These are phyloP conservation scores for Yamadazyma kanchanaburiensis DNA, from an alignment of 1,139 yeast genomes.

Conservation along the genomic window DNA sequence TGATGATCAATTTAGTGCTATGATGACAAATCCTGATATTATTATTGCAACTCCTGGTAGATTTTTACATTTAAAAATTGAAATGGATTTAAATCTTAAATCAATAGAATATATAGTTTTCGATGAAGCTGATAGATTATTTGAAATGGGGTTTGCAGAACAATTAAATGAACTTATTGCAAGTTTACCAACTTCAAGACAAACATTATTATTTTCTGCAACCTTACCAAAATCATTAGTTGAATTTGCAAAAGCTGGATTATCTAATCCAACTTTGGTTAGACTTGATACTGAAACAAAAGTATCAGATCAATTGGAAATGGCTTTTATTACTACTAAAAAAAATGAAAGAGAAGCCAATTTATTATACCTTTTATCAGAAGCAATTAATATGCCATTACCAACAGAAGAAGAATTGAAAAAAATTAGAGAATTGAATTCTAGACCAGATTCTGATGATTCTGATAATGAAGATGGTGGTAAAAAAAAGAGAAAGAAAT, in stretches of 20 bases:
- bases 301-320: slow-evolving; percentile 84
- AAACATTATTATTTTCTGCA: slow-evolving; percentile 88
- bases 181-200: slow-evolving; percentile 77
- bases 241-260: slow-evolving; percentile 96
- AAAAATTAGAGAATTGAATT: slow-evolving; percentile 47
- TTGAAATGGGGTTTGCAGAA: slow-evolving; percentile 96
- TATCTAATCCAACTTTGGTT: slow-evolving; percentile 86
- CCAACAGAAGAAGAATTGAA: slow-evolving; percentile 66
- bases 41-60: slow-evolving; percentile 98
- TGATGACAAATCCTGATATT: slow-evolving; percentile 94
- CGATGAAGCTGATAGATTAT: slow-evolving; percentile 97
- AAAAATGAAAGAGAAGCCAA: slow-evolving; percentile 90
- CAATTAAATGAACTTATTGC: slow-evolving; percentile 89
- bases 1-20: slow-evolving; percentile 90
- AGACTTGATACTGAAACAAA: slow-evolving; percentile 90
- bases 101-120: slow-evolving; percentile 88
- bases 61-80: slow-evolving; percentile 90
- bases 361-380: slow-evolving; percentile 69
- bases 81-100: slow-evolving; percentile 83
- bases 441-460: slow-evolving; percentile 42
- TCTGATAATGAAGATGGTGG: slow-evolving; percentile 24
- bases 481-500: slow-evolving; percentile 33
- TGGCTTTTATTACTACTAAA: slow-evolving; percentile 82
- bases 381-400: slow-evolving; percentile 78
- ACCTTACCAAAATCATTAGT: slow-evolving; percentile 90